Evolutionary conservation across 1,284 basidiomycete genomes (phyloP), one percentile per base, ranked within the genome.

Genomic region (Anthracocystis panici-leucophaei): DNA sequence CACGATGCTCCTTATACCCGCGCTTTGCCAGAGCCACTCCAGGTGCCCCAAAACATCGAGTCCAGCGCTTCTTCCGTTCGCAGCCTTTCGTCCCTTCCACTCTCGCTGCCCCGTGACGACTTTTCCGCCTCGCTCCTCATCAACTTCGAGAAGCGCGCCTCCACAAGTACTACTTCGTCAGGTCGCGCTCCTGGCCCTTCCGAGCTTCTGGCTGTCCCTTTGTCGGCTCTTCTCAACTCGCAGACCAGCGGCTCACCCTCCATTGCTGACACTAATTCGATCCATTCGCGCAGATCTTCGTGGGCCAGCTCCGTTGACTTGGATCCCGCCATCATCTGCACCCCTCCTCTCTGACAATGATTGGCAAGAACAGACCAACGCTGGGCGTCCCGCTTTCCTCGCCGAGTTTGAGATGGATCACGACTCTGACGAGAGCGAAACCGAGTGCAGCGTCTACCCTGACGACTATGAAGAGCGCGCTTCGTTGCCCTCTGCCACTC

Each of bases 251-350:
- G 42, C 5, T 54, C 57, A 21, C 65, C 71, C 21, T 74, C 71
- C 38, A 68, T 74, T 18, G 71, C 71, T n/a, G 62, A 64, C 41
- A 65, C 71, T n/a, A 55, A 57, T 42, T 74, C 71, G 18, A 14
- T 54, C 11, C 57, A 57, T 40, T 68, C 65, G 21, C 71, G 65
- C 12, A 53, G 65, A n/a, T 56, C 45, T 9, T 74, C 71, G 14
- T 74, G 65, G 71, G 71, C 71, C 7, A 74, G 71, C 31, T 74
- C 71, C 3, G 35, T 68, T 51, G 71, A 74, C 16, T 33, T 74
- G 44, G 71, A 74, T 18, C 71, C 71, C 4, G 71, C 65, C 8
- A 51, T 74, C 61, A 61, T 74, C 58, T 61, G 65, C 57, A 74
- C 71, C 2, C 71, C 71, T 35, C 61, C 65, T 2, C 18, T 57